These are phyloP conservation scores for Juglanconis oblonga DNA, from an alignment of 2,329 filamentous ascomycete genomes.

Conservation along the genomic window DNA sequence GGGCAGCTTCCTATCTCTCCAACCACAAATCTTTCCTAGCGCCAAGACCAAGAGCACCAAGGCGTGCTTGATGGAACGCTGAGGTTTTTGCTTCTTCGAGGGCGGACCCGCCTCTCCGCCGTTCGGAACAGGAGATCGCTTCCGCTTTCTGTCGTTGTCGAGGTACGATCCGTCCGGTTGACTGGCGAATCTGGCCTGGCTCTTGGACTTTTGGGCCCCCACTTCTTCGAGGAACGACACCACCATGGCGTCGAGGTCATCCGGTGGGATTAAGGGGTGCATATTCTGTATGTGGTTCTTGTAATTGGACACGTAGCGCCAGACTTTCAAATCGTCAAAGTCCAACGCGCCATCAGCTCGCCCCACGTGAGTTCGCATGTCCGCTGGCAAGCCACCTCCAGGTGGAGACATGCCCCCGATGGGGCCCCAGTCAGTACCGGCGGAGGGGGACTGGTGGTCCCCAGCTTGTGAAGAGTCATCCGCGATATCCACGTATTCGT, in stretches of 20 bases:
- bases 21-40: constrained; percentile 75
- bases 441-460: constrained; percentile 52
- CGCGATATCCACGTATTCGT: constrained; percentile 38
- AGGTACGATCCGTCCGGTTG: constrained; percentile 14
- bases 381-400: constrained; percentile 25
- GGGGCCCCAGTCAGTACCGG: constrained; percentile 58
- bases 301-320: constrained; percentile 54
- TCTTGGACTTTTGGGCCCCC: constrained; percentile 30
- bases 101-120: constrained; percentile 26
- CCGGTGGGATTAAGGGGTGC: constrained; percentile 60
- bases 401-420: constrained; percentile 49
- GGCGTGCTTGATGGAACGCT: constrained; percentile 72
- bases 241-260: constrained; percentile 51
- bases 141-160: constrained; percentile 46
- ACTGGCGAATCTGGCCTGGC: constrained; percentile 20
- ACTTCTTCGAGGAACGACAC: constrained; percentile 49
- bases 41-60: constrained; percentile 81
- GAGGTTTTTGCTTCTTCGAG: constrained; percentile 48
- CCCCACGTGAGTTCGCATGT: constrained; percentile 37
- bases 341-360: constrained; percentile 50
- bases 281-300: constrained; percentile 62
- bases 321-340: constrained; percentile 49
- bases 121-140: constrained; percentile 48
- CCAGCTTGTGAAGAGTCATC: constrained; percentile 43
- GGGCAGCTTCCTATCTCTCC: constrained; percentile 48